phyloP scores from a whole-genome alignment of 1,284 basidiomycete genomes.

The Athelia psychrophila region DNA sequence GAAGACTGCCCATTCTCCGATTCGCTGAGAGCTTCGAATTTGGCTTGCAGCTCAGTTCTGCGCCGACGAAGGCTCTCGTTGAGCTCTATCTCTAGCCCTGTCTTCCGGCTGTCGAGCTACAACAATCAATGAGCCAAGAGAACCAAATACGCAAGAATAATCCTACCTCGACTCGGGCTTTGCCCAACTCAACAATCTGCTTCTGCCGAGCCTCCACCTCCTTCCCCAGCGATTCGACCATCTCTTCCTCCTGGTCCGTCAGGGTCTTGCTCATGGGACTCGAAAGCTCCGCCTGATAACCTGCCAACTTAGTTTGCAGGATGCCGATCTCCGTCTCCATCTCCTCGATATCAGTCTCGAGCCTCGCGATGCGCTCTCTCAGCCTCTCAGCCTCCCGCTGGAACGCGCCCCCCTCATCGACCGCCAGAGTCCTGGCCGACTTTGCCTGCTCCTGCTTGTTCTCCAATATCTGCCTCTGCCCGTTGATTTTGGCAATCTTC shows the following conservation, averaged over 20 bases:
- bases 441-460: conserved; percentile 72
- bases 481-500: conserved; percentile 77
- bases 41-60: conserved; percentile 73
- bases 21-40: conserved; percentile 75
- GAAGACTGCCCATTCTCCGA: conserved; percentile 56
- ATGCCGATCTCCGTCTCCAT: conserved; percentile 68
- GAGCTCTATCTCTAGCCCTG: conserved; percentile 88
- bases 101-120: conserved; percentile 79
- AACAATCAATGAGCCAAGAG: conserved; percentile 2
- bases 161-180: conserved; percentile 70
- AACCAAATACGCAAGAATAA: conserved; percentile 7
- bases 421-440: conserved; percentile 65
- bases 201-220: conserved; percentile 78
- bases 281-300: conserved; percentile 71
- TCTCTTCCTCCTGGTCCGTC: conserved; percentile 67
- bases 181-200: conserved; percentile 66
- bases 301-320: conserved; percentile 57
- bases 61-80: conserved; percentile 84
- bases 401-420: conserved; percentile 62
- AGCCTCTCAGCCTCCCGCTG: conserved; percentile 73
- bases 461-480: conserved; percentile 71
- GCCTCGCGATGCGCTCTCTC: conserved; percentile 55
- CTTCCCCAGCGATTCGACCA: conserved; percentile 70
- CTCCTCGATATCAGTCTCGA: conserved; percentile 72
- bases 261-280: conserved; percentile 78